Conservation (phyloP, 352 stramenopile genomes). For the Phytophthora quininea region DNA sequence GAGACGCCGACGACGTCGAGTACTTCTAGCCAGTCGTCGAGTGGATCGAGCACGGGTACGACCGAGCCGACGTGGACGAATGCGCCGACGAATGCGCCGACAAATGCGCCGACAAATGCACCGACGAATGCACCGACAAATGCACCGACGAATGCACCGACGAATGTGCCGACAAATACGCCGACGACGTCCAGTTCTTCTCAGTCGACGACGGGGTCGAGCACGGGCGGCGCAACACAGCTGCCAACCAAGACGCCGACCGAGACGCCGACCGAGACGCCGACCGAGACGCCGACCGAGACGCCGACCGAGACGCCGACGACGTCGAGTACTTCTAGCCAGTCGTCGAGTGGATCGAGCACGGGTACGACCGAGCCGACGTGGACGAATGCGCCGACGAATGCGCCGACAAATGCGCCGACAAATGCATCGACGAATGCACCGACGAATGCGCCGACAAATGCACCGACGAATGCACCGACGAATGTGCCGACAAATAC, state of each 20-base stretch:
- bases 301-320: constrained; percentile 14
- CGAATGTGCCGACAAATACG: constrained; percentile 8
- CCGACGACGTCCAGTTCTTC: background rate
- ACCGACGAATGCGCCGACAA: constrained; percentile 1
- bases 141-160: constrained; percentile 12
- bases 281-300: constrained; percentile 6
- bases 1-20: background rate
- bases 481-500: background rate
- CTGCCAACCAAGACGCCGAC: constrained; percentile 1
- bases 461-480: background rate
- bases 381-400: background rate
- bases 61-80: background rate
- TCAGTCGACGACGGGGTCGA: background rate
- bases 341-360: background rate
- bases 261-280: no score
- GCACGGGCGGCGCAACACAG: background rate
- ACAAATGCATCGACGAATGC: constrained; percentile 12
- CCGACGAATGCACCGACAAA: no score
- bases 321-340: background rate
- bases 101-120: constrained; percentile 1
- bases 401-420: constrained; percentile 12
- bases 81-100: constrained; percentile 1
- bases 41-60: constrained; percentile 4
- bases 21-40: background rate
- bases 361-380: constrained; percentile 1